Base-by-base conservation (phyloP, 352 stramenopile species). In the Stephanocyclus meneghinianus region DNA sequence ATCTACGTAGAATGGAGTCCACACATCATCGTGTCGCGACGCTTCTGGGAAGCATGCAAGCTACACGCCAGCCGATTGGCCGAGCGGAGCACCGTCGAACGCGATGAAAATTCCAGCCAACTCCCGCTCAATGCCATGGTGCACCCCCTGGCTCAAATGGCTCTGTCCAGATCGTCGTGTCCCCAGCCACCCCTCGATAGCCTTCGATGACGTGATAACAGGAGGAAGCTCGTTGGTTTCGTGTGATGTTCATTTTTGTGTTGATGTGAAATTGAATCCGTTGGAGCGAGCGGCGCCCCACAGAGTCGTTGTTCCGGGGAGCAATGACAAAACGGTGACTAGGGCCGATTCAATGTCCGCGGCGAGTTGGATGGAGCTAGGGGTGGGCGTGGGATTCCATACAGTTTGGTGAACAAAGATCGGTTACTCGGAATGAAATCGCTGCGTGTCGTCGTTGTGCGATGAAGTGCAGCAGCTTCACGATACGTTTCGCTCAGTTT, bases 401-500 rank as follows among this genome's bases (percentile, higher is more conserved):
- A 0, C 30, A 59, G 42, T 67, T 72, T 10, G 32, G 11, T 35
- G 66, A 74, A 53, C 66, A 74, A 15, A 59, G 72, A n/a, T 76
- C 59, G 9, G 50, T 75, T n/a, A 78, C 65, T 30, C 80, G 74
- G 71, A 87, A 89, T 63, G 80, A 71, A 4, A 78, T 89, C 13
- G 77, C 80, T 8, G 83, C 76, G 0, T 89, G 47, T 66, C 79
- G 7, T 64, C 68, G 13, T 44, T 87, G 45, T 86, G 75, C 57
- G 83, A 89, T 44, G 83, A 89, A 64, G 74, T 81, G 10, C 47
- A 83, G 18, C 80, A 89, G 68, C 50, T 89, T 6, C 61, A 85
- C 10, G 51, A 15, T 11, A 55, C 37, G 26, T 81, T 78, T 55
- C 29, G 61, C 60, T 47, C 53, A 42, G 57, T 81, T 8, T 74